These are phyloP conservation scores for Tephrocybe rancida DNA, from an alignment of 768 basidiomycete genomes.

Conservation along the genomic window DNA sequence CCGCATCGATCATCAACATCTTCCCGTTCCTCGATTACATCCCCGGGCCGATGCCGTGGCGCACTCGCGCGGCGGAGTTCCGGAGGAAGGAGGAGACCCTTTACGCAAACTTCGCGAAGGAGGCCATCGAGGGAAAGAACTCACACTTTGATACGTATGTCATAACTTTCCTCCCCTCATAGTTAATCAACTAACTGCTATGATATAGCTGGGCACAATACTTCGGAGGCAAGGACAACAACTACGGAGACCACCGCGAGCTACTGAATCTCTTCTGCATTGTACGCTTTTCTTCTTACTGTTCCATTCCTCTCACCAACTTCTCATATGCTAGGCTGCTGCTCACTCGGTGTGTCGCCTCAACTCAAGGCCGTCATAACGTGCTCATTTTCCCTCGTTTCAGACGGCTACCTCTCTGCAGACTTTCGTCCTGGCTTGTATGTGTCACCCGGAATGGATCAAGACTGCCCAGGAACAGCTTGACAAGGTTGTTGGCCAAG, in stretches of 20 bases:
- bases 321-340: slow-evolving; percentile 1
- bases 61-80: slow-evolving; percentile 5
- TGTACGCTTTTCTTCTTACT: not conserved
- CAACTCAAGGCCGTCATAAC: not conserved
- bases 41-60: slow-evolving; percentile 7
- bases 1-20: slow-evolving; percentile 9
- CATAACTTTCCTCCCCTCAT: not conserved
- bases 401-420: slow-evolving; percentile 8
- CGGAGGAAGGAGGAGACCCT: slow-evolving; percentile 8
- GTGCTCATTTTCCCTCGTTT: not conserved
- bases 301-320: not conserved
- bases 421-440: slow-evolving; percentile 6
- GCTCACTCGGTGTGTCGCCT: slow-evolving; percentile 1
- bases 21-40: slow-evolving; percentile 8
- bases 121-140: slow-evolving; percentile 10
- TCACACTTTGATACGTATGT: slow-evolving; percentile 7
- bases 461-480: slow-evolving; percentile 3
- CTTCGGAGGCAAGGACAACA: slow-evolving; percentile 8
- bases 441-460: slow-evolving; percentile 9
- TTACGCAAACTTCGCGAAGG: slow-evolving; percentile 2
- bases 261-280: slow-evolving; percentile 7
- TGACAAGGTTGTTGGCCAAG: slow-evolving; percentile 4
- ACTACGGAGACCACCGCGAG: slow-evolving; percentile 7
- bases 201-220: slow-evolving; percentile 8
- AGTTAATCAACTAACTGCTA: not conserved